Base-by-base conservation (phyloP, 140 eudicot genomes). In the Eryngium alpinum region DNA sequence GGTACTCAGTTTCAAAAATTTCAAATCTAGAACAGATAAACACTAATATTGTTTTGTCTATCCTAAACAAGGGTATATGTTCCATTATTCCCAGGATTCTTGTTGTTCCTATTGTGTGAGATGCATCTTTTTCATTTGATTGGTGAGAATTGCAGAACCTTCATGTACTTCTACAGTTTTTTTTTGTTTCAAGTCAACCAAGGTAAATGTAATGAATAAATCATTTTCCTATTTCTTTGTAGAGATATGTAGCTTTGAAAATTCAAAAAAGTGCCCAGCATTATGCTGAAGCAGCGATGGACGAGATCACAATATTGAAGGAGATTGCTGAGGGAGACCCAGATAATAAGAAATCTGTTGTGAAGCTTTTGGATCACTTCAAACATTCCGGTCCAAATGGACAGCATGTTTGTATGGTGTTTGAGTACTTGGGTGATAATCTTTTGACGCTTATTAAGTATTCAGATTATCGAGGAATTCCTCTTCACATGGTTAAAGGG, bases 201-300 rank as follows among this genome's bases (percentile, higher is more conserved):
- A 74, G n/a, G n/a, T n/a, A n/a, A n/a, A n/a, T n/a, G n/a, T n/a
- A n/a, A 65, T 27, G 28, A 21, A 25, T n/a, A 9, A 56, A 79
- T 56, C 60, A 22, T 21, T 73, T 22, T 62, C 77, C 32, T 33
- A 9, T 82, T 82, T 52, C 43, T 52, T 79, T 25, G 86, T 88
- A 94, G 98, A 87, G 85, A 75, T 92, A 90, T 71, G 96, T 94
- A 51, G 98, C 98, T 60, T 81, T 94, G 79, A 94, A 94, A 88
- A 92, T 94, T 49, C 98, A 94, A 81, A 94, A 94, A 88, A 92
- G 98, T 84, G 98, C 98, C 28, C 97, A 89, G 72, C 98, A 92
- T 77, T 92, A 92, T 84, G 87, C 98, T 0, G 96, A 94, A 72
- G 98, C 98, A 56, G 98, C 98, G 75, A 90, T 94, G 96, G 97